Conservation (phyloP, 106 monocot genomes). For the Cymbidium sinense region DNA sequence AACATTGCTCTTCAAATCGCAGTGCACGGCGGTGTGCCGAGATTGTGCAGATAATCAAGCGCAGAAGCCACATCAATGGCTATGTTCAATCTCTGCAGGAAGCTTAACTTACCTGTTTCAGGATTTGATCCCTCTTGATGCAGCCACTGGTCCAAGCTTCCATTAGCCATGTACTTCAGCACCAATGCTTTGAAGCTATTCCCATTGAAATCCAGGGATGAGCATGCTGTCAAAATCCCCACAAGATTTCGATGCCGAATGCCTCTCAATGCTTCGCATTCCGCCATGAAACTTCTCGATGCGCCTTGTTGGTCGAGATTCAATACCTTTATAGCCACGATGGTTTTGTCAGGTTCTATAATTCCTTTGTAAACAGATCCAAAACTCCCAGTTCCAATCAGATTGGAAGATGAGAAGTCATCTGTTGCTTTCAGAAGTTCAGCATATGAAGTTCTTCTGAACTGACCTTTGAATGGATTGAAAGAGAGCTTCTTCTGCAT, state of each 20-base stretch:
- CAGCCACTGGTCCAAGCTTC: slow-evolving; percentile 14
- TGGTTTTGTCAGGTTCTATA: slow-evolving; percentile 2
- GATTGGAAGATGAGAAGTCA: slow-evolving; percentile 8
- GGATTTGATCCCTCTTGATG: neutral
- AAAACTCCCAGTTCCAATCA: too few relatives aligned
- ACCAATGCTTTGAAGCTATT: slow-evolving; percentile 10
- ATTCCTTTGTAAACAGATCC: slow-evolving; percentile 22
- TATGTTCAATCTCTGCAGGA: slow-evolving; percentile 16
- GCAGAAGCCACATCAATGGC: slow-evolving; percentile 20
- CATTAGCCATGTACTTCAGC: slow-evolving; percentile 4
- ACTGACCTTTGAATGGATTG: neutral
- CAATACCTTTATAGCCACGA: slow-evolving; percentile 18
- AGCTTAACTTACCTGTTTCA: neutral
- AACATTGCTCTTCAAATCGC: slow-evolving; percentile 25
- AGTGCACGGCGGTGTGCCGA: slow-evolving; percentile 11
- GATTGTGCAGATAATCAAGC: slow-evolving; percentile 22
- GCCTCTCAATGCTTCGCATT: slow-evolving; percentile 4
- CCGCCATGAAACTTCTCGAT: slow-evolving; percentile 6
- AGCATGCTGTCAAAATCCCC: slow-evolving; percentile 7
- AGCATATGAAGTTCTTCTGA: slow-evolving; percentile 6
- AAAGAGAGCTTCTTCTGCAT: neutral
- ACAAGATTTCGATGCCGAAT: slow-evolving; percentile 15
- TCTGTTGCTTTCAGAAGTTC: slow-evolving; percentile 19
- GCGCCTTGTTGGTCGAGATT: neutral
- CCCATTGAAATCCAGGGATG: slow-evolving; percentile 3